These are phyloP conservation scores for Scheffersomyces stambukii DNA, from an alignment of 1,139 yeast species.

Conservation along the genomic window DNA sequence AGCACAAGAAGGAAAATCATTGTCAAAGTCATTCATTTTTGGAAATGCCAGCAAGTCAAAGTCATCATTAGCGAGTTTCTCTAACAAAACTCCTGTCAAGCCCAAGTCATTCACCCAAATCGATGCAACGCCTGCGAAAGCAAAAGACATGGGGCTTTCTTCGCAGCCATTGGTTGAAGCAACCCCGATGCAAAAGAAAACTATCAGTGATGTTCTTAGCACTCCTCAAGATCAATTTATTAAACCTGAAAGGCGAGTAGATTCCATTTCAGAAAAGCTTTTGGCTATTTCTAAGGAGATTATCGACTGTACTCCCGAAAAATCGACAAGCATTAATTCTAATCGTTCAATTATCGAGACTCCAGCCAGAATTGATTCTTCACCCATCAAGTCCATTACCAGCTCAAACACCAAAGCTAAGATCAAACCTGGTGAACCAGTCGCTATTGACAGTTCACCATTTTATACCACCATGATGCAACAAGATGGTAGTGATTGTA, in stretches of 20 bases:
- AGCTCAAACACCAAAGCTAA: constrained; percentile 3
- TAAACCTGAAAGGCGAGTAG: constrained; percentile 2
- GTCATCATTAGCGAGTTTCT: constrained; percentile 5
- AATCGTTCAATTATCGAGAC: too few species aligned
- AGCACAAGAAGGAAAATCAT: constrained; percentile 1
- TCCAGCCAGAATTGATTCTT: neutral
- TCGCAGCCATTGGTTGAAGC: neutral
- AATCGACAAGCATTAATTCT: constrained; percentile 1
- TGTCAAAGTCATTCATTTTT: constrained; percentile 18
- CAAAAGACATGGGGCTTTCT: too few species aligned
- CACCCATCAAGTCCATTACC: neutral
- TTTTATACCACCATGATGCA: constrained; percentile 18
- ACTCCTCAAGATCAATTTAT: constrained; percentile 5
- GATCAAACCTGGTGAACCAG: constrained; percentile 34
- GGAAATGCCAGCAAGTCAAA: constrained; percentile 24
- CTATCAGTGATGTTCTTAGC: neutral
- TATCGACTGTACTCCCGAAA: constrained; percentile 7
- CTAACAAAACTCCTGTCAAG: constrained; percentile 1
- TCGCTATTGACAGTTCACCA: constrained; percentile 28
- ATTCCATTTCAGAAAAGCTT: constrained; percentile 4
- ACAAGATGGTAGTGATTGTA: constrained; percentile 4
- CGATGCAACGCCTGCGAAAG: neutral
- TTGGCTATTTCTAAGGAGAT: constrained; percentile 1
- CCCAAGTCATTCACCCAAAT: neutral
- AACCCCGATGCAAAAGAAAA: constrained; percentile 1